Evolutionary conservation across 345 rosid species (phyloP).

Genomic region (Eucalyptus cladocalyx): DNA sequence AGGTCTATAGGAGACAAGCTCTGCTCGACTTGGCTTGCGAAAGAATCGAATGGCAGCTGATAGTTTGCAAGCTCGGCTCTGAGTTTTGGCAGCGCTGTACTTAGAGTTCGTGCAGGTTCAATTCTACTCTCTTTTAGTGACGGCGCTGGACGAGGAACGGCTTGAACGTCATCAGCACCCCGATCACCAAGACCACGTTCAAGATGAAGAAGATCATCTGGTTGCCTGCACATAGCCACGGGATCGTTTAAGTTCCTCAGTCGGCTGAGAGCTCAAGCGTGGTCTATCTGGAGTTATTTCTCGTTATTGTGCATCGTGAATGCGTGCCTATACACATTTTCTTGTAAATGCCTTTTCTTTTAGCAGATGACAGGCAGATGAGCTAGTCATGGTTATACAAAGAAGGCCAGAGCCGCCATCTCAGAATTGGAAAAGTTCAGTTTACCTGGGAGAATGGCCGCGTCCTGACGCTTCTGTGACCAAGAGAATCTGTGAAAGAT

Average conservation of each 20-base stretch:
- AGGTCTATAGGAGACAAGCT: neutral
- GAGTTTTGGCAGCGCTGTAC: neutral
- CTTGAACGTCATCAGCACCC: conserved; percentile 56
- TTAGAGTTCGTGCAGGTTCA: neutral
- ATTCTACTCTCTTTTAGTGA: neutral
- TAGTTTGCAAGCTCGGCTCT: neutral
- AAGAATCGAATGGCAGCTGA: neutral
- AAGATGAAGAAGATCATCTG: conserved; percentile 64
- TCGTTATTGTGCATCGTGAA: neutral
- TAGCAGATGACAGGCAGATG: neutral
- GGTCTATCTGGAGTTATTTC: neutral
- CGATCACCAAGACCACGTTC: conserved; percentile 36
- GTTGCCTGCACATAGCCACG: conserved; percentile 28
- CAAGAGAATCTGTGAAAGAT: conserved; percentile 34
- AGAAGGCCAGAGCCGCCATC: neutral
- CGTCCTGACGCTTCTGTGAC: conserved; percentile 31
- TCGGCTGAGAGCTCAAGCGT: neutral
- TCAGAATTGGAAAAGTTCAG: neutral
- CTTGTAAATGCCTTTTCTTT: neutral
- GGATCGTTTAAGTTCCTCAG: neutral
- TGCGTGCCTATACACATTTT: neutral
- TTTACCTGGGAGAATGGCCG: conserved; percentile 30
- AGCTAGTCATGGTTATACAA: neutral
- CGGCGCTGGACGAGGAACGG: conserved; percentile 36
- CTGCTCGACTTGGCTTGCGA: neutral